phyloP scores from a whole-genome alignment of 2,329 filamentous ascomycete species.

The Calycina herbarum region DNA sequence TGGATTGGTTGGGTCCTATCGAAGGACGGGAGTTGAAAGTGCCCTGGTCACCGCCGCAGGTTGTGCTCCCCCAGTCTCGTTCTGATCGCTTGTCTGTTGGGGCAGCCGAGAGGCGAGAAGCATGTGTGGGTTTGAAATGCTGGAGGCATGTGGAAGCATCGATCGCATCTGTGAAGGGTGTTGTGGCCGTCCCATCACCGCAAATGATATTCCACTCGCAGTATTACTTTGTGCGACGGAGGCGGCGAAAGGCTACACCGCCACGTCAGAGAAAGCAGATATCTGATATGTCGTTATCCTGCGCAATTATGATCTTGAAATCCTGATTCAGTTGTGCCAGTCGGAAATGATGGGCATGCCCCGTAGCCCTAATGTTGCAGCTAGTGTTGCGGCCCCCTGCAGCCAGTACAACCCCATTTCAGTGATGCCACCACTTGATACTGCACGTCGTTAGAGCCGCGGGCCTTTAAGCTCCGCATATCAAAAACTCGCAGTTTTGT shows the following conservation, averaged over 20 bases:
- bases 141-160: conserved; percentile 10
- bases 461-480: conserved; percentile 16
- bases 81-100: background rate
- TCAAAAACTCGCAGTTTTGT: background rate
- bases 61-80: conserved; percentile 23
- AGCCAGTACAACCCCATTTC: conserved; percentile 7
- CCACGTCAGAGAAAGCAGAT: conserved; percentile 14
- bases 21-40: conserved; percentile 14
- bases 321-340: conserved; percentile 19
- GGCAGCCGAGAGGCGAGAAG: conserved; percentile 1
- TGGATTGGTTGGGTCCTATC: conserved; percentile 14
- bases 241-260: conserved; percentile 11
- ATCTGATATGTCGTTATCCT: conserved; percentile 21
- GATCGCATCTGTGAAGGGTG: background rate
- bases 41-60: conserved; percentile 9
- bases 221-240: conserved; percentile 11
- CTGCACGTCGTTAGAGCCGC: conserved; percentile 13
- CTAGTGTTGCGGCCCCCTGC: background rate
- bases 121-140: conserved; percentile 7
- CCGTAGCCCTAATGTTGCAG: conserved; percentile 12
- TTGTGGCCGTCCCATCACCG: background rate
- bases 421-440: background rate
- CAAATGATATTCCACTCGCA: conserved; percentile 18
- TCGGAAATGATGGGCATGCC: conserved; percentile 19
- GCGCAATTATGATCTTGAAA: conserved; percentile 23